Conservation (phyloP, 140 eudicot species). For the Senecio squalidus region DNA sequence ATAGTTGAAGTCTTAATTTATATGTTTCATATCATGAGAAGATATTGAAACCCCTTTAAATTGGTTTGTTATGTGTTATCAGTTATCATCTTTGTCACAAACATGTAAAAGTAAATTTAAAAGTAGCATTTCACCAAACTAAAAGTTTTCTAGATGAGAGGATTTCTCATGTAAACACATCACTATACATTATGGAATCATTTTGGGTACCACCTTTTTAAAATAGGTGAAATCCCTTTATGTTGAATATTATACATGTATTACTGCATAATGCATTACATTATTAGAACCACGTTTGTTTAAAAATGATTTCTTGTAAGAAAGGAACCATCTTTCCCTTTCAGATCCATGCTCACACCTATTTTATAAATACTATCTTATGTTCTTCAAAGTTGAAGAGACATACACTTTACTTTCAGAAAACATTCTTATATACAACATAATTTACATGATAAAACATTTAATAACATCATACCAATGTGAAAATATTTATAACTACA, state of each 20-base stretch:
- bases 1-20: no score
- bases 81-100: not conserved
- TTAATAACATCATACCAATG: no score
- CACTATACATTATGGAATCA: not conserved
- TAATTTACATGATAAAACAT: no score
- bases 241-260: not conserved
- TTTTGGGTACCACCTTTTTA: not conserved
- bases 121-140: not conserved
- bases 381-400: no score
- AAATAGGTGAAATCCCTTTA: not conserved
- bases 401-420: no score
- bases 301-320: not conserved
- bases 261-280: not conserved
- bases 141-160: not conserved
- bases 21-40: no score
- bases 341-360: no score
- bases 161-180: not conserved
- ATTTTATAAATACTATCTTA: no score
- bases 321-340: not conserved
- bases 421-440: no score
- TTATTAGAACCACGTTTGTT: not conserved
- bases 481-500: no score
- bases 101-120: not conserved
- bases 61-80: not conserved
- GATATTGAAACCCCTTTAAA: not conserved